Base-by-base conservation (phyloP, 208 protist species). In the Balamuthia mandrillaris region DNA sequence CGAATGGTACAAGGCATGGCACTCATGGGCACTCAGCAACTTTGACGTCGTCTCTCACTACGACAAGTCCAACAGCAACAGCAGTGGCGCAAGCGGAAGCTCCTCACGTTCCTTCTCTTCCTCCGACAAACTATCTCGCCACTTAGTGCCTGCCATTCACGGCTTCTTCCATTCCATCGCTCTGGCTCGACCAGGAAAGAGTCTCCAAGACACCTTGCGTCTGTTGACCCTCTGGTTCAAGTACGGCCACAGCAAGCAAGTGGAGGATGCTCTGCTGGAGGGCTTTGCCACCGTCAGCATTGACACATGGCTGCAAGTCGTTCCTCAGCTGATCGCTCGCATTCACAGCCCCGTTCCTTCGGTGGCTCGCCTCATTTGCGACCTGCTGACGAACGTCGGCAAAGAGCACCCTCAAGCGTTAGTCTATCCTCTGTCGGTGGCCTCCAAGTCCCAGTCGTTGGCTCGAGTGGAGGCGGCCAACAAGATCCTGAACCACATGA, bases 281-380 rank as follows among this genome's bases (percentile, higher is more conserved):
- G 95, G 95, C 63, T 96, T 99, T 84, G 86, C 93, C 47, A 92
- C 93, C 9, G 94, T 99, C 1, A 93, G 88, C 33, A 94, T 98
- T 37, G 97, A 98, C 44, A 98, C 98, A 44, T 99, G 98, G 98
- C 94, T 99, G 4, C 96, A 98, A 86, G 98, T 99, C n/a, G 97
- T 99, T 49, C 98, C 98, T n/a, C 98, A 95, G 86, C 96, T 99
- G 37, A 99, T 99, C 85, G 98, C 98, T 29, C 95, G 98, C 37
- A 96, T 99, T 63, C 95, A 99, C 87, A 96, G 96, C 24, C 93
- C 89, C 37, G 86, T 96, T 29, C n/a, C 86, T 0, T 83, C 88
- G 6, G 94, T 99, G 31, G 89, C 95, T 0, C 93, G 96, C 74
- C 94, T 97, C 16, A 94, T 98, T 33, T 94, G 98, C 75, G 86